Percentiles rank a stretch among this genome's conserved stretches.
phyloP scores from a whole-genome alignment of 352 stramenopile genomes.

The Phytophthora pluvialis region DNA sequence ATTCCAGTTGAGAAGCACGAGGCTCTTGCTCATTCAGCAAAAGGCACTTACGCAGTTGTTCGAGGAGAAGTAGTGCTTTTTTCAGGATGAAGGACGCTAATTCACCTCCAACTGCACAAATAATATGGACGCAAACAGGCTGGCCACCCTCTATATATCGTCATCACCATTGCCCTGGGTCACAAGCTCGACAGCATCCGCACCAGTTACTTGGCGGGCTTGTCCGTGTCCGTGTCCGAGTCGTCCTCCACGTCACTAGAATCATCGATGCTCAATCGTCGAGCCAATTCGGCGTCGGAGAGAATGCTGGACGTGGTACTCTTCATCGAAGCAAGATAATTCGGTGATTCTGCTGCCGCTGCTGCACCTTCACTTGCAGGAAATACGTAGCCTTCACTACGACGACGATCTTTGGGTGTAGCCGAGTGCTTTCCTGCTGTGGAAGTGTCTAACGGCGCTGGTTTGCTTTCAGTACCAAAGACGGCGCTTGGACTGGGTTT shows the following conservation, averaged over 20 bases:
- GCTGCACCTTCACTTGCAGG: constrained; percentile 8
- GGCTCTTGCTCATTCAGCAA: no score
- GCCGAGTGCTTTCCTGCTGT: constrained; percentile 15
- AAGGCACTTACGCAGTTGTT: no score
- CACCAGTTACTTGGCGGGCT: constrained; percentile 24
- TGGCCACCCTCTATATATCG: not conserved
- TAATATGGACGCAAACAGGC: no score
- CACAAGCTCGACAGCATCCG: not conserved
- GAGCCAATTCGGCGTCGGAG: constrained; percentile 57
- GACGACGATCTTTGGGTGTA: constrained; percentile 27
- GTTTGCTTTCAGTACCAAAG: constrained; percentile 14
- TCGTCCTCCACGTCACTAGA: constrained; percentile 51
- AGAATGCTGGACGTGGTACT: constrained; percentile 56
- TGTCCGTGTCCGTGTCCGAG: constrained; percentile 22
- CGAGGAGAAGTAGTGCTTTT: no score
- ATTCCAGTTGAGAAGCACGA: no score
- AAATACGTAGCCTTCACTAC: constrained; percentile 36
- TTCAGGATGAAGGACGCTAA: not conserved
- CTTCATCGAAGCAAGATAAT: constrained; percentile 45
- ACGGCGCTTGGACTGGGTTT: constrained; percentile 1
- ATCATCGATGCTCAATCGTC: constrained; percentile 51
- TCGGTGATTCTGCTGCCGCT: constrained; percentile 17
- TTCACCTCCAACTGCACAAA: not conserved
- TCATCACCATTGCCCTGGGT: not conserved
- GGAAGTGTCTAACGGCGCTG: constrained; percentile 14